Evolutionary conservation across 1,139 yeast species (phyloP), one percentile per base, ranked within the genome.

Genomic region (Saccharomycopsis hybrid): DNA sequence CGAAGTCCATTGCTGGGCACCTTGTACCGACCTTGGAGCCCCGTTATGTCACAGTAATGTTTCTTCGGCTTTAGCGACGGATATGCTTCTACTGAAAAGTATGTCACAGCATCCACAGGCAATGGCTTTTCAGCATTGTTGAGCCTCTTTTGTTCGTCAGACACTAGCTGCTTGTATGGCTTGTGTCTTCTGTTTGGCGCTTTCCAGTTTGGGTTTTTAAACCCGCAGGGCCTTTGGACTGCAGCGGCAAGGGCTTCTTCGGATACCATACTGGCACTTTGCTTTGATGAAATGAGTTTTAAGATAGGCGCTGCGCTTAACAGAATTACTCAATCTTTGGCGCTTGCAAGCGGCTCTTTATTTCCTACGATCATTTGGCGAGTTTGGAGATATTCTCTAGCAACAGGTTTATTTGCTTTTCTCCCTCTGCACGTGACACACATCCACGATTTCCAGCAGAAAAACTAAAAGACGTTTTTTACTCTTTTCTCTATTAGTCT

Each of bases 11-110:
- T 86, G 11, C 83, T 72, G 0, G 95, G 95, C 42, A 85, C 76
- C 62, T 77, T 82, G 70, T 92, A 92, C 44, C 68, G 74, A 0
- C 90, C 94, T 50, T 80, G 83, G 29, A 92, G 71, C 0, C 98
- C 98, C 0, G 98, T 92, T 48, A 92, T 81, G 65, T 92, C 98
- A 68, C 98, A 92, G 69, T 89, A 92, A 60, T 81, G 83, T 67
- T 85, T 87, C 25, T 73, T 71, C 0, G 97, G 97, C 58, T 72
- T 75, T 57, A 90, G 67, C 4, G 95, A 84, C 0, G 98, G 98
- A 1, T 97, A 96, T 0, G 97, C 95, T 33, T 78, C 79, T 5
- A 90, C 70, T 24, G 82, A 75, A 47, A 76, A 71, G 62, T 77
- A 82, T 0, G 87, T 81, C 4, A 84, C 53, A 9, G 54, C 47